Conservation (phyloP, 2,329 filamentous ascomycete genomes). For the Penicillium sp. region DNA sequence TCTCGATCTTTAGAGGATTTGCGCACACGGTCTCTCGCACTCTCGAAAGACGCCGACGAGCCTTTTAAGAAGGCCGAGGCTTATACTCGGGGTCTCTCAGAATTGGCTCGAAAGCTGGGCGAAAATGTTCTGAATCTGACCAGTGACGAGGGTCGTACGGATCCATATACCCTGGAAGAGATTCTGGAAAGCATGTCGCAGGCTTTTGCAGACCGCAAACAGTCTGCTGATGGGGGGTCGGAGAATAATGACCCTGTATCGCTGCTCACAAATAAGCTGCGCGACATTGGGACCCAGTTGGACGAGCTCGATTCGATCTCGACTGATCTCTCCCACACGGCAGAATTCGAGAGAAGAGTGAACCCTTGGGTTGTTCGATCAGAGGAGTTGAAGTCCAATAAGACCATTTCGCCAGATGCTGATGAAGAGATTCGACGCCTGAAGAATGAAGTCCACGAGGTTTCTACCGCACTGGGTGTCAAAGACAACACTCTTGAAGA, state of each 20-base stretch:
- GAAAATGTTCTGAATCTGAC: constrained; percentile 62
- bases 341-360: constrained; percentile 70
- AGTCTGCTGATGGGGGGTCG: constrained; percentile 23
- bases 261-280: constrained; percentile 63
- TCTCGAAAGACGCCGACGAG: constrained; percentile 62
- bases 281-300: constrained; percentile 59
- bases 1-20: constrained; percentile 73
- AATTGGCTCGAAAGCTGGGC: constrained; percentile 64
- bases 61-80: constrained; percentile 67
- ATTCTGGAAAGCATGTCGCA: constrained; percentile 57
- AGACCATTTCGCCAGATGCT: constrained; percentile 72
- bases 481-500: constrained; percentile 82
- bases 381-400: constrained; percentile 74
- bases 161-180: constrained; percentile 63
- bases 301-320: constrained; percentile 67
- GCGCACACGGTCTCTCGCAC: constrained; percentile 66
- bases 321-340: constrained; percentile 64
- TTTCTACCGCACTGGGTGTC: constrained; percentile 64
- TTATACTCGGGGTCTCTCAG: constrained; percentile 60
- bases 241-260: constrained; percentile 59
- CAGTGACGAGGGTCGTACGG: constrained; percentile 65
- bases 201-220: constrained; percentile 24
- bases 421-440: constrained; percentile 79
- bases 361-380: constrained; percentile 82
- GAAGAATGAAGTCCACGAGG: constrained; percentile 74